Evolutionary conservation across 495 filamentous ascomycete species (phyloP).

Genomic region (Thermothielavioides terrestris): DNA sequence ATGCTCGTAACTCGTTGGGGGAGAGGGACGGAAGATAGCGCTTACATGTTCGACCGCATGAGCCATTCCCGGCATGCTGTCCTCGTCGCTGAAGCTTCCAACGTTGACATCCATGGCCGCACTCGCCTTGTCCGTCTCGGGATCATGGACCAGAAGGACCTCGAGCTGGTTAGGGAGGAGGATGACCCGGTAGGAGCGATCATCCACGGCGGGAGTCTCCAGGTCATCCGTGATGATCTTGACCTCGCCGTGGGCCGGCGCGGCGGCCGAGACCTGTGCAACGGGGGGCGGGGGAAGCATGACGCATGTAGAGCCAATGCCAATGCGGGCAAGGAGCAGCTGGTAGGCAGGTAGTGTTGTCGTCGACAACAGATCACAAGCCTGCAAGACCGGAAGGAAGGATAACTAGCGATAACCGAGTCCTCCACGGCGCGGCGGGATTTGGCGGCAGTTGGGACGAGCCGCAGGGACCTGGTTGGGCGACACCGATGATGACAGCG

Average conservation of each 20-base stretch:
- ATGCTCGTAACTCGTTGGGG: no score
- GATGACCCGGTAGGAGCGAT: conserved; percentile 83
- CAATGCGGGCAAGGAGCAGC: neutral
- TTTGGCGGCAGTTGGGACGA: neutral
- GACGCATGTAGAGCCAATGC: conserved; percentile 1
- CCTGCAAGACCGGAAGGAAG: neutral
- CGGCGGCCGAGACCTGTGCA: conserved; percentile 12
- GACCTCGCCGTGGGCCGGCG: conserved; percentile 25
- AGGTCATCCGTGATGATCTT: conserved; percentile 69
- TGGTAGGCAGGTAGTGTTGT: neutral
- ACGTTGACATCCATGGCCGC: conserved; percentile 94
- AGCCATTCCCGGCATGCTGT: conserved; percentile 87
- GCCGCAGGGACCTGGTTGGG: neutral
- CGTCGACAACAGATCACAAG: neutral
- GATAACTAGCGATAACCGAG: no score
- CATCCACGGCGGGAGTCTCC: conserved; percentile 81
- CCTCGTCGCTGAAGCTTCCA: conserved; percentile 85
- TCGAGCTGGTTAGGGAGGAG: conserved; percentile 83
- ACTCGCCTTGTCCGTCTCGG: conserved; percentile 92
- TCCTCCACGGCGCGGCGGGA: no score
- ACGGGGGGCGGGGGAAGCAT: conserved; percentile 19
- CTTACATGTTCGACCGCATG: conserved; percentile 71
- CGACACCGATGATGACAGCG: neutral
- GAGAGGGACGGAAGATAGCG: conserved; percentile 5
- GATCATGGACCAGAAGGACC: conserved; percentile 86